Evolutionary conservation across 257 asterid genomes (phyloP).

Genomic region (Solanum virginianum): DNA sequence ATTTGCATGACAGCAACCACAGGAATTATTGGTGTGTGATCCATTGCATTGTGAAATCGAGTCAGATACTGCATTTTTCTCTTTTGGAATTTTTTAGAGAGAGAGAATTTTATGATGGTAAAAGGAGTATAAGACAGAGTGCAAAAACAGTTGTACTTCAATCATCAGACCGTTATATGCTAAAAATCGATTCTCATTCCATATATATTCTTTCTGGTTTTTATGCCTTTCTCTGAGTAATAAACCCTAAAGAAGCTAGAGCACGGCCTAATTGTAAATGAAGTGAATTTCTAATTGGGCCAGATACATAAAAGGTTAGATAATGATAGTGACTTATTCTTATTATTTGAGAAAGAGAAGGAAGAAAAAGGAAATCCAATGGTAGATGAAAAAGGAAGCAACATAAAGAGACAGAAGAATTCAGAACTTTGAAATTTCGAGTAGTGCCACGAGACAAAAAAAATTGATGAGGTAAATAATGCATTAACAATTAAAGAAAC

Average conservation of each 20-base stretch:
- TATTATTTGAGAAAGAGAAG: neutral
- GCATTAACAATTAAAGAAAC: neutral
- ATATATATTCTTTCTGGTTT: neutral
- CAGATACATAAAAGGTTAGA: neutral
- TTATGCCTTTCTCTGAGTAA: neutral
- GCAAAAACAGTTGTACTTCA: neutral
- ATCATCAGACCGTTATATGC: neutral
- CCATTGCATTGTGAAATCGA: neutral
- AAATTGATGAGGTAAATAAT: neutral
- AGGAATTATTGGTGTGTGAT: neutral
- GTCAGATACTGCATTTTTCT: neutral
- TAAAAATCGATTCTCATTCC: neutral
- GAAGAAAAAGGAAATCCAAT: neutral
- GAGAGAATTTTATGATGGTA: neutral
- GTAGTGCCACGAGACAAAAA: neutral
- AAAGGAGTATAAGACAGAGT: neutral
- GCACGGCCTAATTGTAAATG: neutral
- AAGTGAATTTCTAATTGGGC: neutral
- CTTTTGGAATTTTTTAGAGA: neutral
- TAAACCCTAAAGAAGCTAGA: neutral
- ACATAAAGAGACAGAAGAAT: neutral
- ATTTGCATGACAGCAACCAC: too few species aligned
- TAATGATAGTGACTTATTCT: neutral
- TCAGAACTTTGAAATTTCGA: neutral
- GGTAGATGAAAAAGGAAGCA: neutral